A percentile compares a stretch with the other conserved stretches of the same genome.
Evolutionary conservation across 495 filamentous ascomycete species (phyloP).

Genomic region (Terfezia boudieri): DNA sequence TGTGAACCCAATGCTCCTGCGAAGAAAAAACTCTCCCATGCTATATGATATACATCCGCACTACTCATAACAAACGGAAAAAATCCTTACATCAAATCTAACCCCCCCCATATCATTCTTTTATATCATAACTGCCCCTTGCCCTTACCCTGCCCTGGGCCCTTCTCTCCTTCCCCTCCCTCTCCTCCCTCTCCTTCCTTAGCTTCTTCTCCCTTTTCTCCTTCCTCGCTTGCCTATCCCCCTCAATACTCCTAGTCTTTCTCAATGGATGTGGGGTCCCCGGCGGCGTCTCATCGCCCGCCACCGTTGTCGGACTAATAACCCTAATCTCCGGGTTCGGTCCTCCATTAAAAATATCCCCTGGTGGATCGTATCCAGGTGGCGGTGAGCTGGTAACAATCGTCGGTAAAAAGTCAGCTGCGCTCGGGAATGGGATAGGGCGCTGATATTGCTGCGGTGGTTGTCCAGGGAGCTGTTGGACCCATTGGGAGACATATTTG

Average conservation of each 20-base stretch:
- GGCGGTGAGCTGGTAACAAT: neutral
- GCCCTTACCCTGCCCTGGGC: too few species aligned
- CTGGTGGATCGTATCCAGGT: neutral
- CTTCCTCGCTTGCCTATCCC: neutral
- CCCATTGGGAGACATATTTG: neutral
- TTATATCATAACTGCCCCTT: too few species aligned
- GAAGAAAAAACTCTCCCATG: too few species aligned
- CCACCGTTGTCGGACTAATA: slow-evolving; percentile 17
- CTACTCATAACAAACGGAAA: too few species aligned
- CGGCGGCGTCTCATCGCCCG: slow-evolving; percentile 5
- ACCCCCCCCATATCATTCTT: too few species aligned
- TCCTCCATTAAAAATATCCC: slow-evolving; percentile 2
- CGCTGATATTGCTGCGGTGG: neutral
- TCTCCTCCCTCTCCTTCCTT: neutral
- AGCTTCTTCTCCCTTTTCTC: slow-evolving; percentile 5
- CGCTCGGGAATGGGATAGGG: neutral
- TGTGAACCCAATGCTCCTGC: too few species aligned
- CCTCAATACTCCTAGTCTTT: neutral
- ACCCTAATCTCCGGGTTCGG: slow-evolving; percentile 14
- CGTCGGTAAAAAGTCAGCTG: neutral
- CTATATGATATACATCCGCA: too few species aligned
- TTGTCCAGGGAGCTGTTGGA: neutral
- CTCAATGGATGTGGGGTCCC: neutral
- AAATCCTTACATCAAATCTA: too few species aligned
- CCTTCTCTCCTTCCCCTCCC: neutral